A percentile compares a stretch with the other conserved stretches of the same genome.
Evolutionary conservation across 1,284 basidiomycete genomes (phyloP).

Genomic region (Trichosporon sp.): DNA sequence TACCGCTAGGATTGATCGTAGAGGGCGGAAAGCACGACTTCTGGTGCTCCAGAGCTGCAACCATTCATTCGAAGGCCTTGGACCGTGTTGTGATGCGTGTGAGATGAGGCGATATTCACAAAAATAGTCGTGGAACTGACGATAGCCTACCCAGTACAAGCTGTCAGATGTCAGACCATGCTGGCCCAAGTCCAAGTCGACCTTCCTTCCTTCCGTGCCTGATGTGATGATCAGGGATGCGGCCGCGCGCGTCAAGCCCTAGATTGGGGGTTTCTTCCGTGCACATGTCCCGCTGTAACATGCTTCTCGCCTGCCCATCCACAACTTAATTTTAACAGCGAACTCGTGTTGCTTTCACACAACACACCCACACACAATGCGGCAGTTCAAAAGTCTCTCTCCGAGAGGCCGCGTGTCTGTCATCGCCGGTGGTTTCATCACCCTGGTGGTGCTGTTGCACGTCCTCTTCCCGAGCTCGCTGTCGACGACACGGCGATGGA

Average conservation of each 20-base stretch:
- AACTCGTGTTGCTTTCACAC: background rate
- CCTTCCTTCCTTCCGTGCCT: background rate
- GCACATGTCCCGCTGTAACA: background rate
- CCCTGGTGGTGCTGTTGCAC: constrained; percentile 33
- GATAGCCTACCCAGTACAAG: no score
- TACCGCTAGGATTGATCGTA: no score
- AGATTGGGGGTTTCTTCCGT: background rate
- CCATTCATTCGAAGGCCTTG: no score
- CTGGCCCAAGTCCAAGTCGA: no score
- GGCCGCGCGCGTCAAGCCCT: background rate
- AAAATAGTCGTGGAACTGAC: no score
- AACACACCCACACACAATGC: background rate
- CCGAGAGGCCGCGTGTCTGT: constrained; percentile 26
- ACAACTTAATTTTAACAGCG: background rate
- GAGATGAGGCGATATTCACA: no score
- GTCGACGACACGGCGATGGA: constrained; percentile 39
- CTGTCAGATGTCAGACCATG: no score
- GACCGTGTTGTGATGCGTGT: no score
- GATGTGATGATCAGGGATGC: background rate
- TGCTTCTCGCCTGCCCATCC: background rate
- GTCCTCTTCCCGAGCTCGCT: constrained; percentile 33
- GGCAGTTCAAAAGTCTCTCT: constrained; percentile 13
- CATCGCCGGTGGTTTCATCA: constrained; percentile 23
- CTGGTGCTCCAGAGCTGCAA: no score
- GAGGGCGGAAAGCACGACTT: no score